Percentiles rank a stretch among this genome's conserved stretches.
phyloP scores from a whole-genome alignment of 2,329 filamentous ascomycete species.

The Ceratocystis papillata region DNA sequence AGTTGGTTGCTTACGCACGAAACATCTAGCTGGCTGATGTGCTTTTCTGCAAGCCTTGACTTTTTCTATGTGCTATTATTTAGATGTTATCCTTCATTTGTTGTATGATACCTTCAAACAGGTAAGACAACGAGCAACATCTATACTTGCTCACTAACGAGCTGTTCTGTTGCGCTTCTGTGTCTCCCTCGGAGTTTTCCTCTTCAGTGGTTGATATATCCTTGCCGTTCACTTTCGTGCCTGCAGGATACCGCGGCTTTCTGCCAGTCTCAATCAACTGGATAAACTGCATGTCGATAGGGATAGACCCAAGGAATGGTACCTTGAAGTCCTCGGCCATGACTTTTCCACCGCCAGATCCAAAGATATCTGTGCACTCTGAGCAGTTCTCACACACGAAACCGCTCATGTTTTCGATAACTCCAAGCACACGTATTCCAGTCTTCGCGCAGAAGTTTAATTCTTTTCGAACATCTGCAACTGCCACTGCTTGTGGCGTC shows the following conservation, averaged over 20 bases:
- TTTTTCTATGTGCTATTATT: neutral
- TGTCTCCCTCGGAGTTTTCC: conserved; percentile 18
- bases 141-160: conserved; percentile 61
- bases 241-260: conserved; percentile 56
- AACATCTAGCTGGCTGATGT: neutral
- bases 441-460: conserved; percentile 88
- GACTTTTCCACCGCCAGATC: conserved; percentile 73
- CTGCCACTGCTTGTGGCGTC: conserved; percentile 87
- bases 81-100: conserved; percentile 30
- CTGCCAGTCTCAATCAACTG: conserved; percentile 67
- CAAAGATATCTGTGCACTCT: conserved; percentile 90
- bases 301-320: conserved; percentile 73
- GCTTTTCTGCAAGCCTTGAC: neutral
- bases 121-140: conserved; percentile 55
- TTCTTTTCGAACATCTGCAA: conserved; percentile 88
- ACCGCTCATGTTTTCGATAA: conserved; percentile 94
- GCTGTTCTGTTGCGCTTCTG: conserved; percentile 26
- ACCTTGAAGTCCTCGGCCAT: conserved; percentile 84
- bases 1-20: neutral
- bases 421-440: conserved; percentile 66
- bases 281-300: conserved; percentile 88
- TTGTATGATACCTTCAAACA: conserved; percentile 56
- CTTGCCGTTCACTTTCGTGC: conserved; percentile 50
- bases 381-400: conserved; percentile 71
- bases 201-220: conserved; percentile 35